Evolutionary conservation across 148 eudicot genomes (phyloP), one percentile per base, ranked within the genome.

Genomic region (Vaccinium vitisidaea): DNA sequence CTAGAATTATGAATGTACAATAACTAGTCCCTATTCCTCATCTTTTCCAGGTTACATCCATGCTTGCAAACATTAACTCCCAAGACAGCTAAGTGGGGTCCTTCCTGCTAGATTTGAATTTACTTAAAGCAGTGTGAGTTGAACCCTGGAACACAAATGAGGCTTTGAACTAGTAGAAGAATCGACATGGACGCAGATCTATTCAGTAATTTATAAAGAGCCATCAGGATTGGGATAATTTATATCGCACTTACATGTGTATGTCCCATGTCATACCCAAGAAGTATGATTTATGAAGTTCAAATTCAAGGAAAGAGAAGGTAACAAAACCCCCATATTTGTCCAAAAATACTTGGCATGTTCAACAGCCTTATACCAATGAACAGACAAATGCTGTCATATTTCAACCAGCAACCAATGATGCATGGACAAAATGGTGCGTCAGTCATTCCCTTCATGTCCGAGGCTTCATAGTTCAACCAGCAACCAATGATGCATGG

Each of bases 1-100:
- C 54, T 43, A 9, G 13, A 75, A 75, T 21, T 0, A 6, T 32
- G 12, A 39, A 39, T 36, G 0, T 36, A 14, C 12, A 70, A 70
- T 36, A 73, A 76, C 77, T 43, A 75, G 78, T 75, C 79, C 48
- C 79, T 52, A 11, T 77, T 52, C 52, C 58, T 77, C 59, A 77
- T 32, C 19, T 39, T 69, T 74, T 77, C 58, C 11, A 4, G 59
- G 16, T 19, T 49, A 52, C 36, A 52, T 52, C 16, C 59, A 77
- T 77, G 30, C 32, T 13, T 21, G 59, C 46, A 71, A 71, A 32
- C 16, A 12, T 71, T 25, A 23, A 46, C 54, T 23, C 8, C 80
- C 14, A 27, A 77, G 13, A 49, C 36, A 77, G 59, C 58, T 12
- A 27, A 50, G 58, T 50, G 58, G 36, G 36, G 58, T 77, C 19